A percentile compares a stretch with the other conserved stretches of the same genome.
Evolutionary conservation across 2,329 filamentous ascomycete genomes (phyloP).

Genomic region (Cryoendolithus antarcticus): DNA sequence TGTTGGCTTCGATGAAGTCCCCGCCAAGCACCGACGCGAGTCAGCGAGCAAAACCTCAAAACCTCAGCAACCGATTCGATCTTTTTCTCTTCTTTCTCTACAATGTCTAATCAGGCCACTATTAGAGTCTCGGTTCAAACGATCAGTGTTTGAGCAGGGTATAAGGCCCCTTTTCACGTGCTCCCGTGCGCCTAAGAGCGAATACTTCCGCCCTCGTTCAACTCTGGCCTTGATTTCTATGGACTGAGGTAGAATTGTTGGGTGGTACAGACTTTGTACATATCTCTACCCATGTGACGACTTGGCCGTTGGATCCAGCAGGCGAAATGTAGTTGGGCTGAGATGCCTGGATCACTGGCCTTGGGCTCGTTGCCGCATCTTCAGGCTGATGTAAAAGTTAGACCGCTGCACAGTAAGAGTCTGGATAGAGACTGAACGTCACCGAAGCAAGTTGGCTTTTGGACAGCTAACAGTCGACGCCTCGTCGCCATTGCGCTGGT

Average conservation of each 20-base stretch:
- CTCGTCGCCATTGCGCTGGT: constrained; percentile 62
- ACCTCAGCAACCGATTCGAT: constrained; percentile 1
- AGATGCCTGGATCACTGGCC: constrained; percentile 11
- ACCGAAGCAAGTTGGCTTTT: constrained; percentile 61
- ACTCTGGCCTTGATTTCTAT: constrained; percentile 37
- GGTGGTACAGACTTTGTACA: constrained; percentile 22
- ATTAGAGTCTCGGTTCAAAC: constrained; percentile 99
- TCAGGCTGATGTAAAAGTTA: constrained; percentile 39
- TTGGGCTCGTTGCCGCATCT: constrained; percentile 64
- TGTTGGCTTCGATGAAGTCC: too few species aligned
- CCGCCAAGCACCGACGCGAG: too few species aligned
- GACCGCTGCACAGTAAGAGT: neutral
- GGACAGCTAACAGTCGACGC: constrained; percentile 76
- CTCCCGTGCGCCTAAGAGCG: constrained; percentile 90
- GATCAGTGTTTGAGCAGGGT: constrained; percentile 89
- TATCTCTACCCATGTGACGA: too few species aligned
- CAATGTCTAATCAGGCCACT: constrained; percentile 76
- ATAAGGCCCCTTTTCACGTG: constrained; percentile 68
- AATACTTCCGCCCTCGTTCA: constrained; percentile 47
- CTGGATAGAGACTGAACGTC: constrained; percentile 1
- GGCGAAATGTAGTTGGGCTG: too few species aligned
- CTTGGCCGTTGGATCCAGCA: too few species aligned
- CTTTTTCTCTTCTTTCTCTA: constrained; percentile 37
- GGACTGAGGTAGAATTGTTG: constrained; percentile 30
- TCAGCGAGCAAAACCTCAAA: too few species aligned